These are phyloP conservation scores for Byssothecium circinans DNA, from an alignment of 2,329 filamentous ascomycete genomes.

Conservation along the genomic window DNA sequence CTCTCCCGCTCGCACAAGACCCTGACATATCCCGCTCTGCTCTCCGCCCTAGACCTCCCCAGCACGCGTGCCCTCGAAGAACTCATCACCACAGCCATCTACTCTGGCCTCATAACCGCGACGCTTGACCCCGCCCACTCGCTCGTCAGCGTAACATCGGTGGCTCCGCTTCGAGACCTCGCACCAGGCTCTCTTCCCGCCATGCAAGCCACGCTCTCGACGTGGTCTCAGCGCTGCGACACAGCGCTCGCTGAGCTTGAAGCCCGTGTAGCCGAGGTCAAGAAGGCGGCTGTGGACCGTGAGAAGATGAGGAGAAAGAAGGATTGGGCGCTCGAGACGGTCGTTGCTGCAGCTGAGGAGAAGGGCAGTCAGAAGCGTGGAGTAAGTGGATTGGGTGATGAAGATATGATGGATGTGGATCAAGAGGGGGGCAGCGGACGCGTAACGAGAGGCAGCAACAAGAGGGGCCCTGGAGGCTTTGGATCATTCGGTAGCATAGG, in stretches of 20 bases:
- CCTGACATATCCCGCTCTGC: conserved; percentile 74
- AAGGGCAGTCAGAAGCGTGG: conserved; percentile 29
- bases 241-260: conserved; percentile 75
- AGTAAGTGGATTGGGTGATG: conserved; percentile 22
- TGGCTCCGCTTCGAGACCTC: conserved; percentile 85
- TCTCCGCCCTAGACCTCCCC: conserved; percentile 66
- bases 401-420: conserved; percentile 44
- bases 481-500: conserved; percentile 27
- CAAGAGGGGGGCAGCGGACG: conserved; percentile 34
- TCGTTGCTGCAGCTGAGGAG: conserved; percentile 28
- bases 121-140: conserved; percentile 79
- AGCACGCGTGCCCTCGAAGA: conserved; percentile 75
- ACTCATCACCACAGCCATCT: conserved; percentile 84
- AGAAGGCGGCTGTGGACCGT: conserved; percentile 46
- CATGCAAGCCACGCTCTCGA: conserved; percentile 68
- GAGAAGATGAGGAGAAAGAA: conserved; percentile 48
- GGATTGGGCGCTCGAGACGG: conserved; percentile 42
- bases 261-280: conserved; percentile 69
- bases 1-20: conserved; percentile 67
- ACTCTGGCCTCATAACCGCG: conserved; percentile 77
- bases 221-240: conserved; percentile 80
- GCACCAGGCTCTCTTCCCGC: conserved; percentile 69
- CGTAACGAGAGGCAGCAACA: conserved; percentile 25
- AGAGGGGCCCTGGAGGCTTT: conserved; percentile 33
- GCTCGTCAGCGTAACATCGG: conserved; percentile 74